phyloP scores from a whole-genome alignment of 73 alveolate species.

The Tetrahymena thermophila region DNA sequence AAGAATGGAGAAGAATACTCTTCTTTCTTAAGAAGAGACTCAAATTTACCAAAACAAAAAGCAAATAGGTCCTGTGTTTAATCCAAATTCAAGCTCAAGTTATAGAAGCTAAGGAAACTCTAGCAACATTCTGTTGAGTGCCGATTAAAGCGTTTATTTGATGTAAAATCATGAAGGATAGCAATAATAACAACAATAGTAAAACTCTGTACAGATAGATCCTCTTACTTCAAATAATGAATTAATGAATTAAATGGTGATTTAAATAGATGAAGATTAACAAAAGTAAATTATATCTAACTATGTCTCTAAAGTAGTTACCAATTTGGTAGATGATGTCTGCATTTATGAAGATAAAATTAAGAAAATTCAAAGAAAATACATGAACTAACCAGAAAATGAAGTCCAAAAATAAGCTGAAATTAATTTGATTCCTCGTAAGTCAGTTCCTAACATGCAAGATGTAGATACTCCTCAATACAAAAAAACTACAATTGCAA shows the following conservation, averaged over 20 bases:
- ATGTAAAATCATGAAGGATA: background rate
- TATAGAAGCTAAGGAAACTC: background rate
- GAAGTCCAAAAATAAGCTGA: background rate
- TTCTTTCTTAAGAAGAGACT: background rate
- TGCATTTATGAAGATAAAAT: background rate
- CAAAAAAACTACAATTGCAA: background rate
- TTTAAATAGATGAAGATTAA: background rate
- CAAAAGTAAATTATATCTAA: background rate
- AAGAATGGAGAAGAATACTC: background rate
- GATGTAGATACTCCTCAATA: background rate
- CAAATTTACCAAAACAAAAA: background rate
- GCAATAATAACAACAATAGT: background rate
- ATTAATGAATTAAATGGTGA: background rate
- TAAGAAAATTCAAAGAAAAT: background rate
- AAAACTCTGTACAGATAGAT: background rate
- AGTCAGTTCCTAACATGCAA: background rate
- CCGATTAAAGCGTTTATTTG: background rate
- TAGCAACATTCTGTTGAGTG: background rate
- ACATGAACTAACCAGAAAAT: background rate
- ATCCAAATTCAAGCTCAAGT: background rate
- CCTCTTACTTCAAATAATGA: background rate
- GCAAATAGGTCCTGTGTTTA: background rate
- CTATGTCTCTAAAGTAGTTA: background rate
- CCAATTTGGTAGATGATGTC: background rate
- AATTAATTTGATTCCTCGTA: background rate